phyloP scores from a whole-genome alignment of 2,329 filamentous ascomycete genomes.

The Xenoacremonium recifei region DNA sequence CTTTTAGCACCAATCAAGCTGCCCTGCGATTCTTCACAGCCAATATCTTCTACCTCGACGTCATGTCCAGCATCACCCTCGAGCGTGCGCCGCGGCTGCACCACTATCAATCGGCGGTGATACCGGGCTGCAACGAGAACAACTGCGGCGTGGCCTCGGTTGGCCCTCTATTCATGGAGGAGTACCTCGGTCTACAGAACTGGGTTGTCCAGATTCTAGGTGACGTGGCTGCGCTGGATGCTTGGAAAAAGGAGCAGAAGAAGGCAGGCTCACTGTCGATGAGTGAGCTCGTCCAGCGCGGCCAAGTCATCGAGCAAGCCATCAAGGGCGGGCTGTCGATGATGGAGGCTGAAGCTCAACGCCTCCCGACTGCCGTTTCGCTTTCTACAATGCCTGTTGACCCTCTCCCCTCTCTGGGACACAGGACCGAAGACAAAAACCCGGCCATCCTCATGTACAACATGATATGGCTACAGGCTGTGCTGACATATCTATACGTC shows the following conservation, averaged over 20 bases:
- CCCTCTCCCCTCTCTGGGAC: slow-evolving; percentile 20
- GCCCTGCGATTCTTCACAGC: slow-evolving; percentile 47
- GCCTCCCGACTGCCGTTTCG: background rate
- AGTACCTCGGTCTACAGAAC: slow-evolving; percentile 56
- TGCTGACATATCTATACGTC: slow-evolving; percentile 46
- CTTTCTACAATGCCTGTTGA: slow-evolving; percentile 18
- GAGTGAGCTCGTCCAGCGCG: slow-evolving; percentile 44
- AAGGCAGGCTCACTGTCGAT: slow-evolving; percentile 43
- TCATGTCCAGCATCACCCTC: slow-evolving; percentile 47
- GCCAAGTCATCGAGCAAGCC: slow-evolving; percentile 37
- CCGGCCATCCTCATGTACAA: slow-evolving; percentile 28
- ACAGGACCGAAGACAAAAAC: slow-evolving; percentile 16
- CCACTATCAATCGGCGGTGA: slow-evolving; percentile 38
- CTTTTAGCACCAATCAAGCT: slow-evolving; percentile 46
- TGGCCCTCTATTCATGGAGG: slow-evolving; percentile 42
- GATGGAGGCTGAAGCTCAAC: slow-evolving; percentile 23
- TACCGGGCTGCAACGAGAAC: slow-evolving; percentile 29
- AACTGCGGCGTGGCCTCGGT: slow-evolving; percentile 18
- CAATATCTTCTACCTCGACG: slow-evolving; percentile 47
- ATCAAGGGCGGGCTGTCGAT: slow-evolving; percentile 32
- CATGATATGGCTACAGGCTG: slow-evolving; percentile 48
- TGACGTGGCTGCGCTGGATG: slow-evolving; percentile 51
- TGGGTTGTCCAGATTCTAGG: slow-evolving; percentile 56
- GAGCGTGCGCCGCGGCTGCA: slow-evolving; percentile 41
- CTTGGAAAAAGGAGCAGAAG: slow-evolving; percentile 52